Evolutionary conservation across 2,329 filamentous ascomycete genomes (phyloP), one percentile per base, ranked within the genome.

Genomic region (Lasiodiplodia theobromae): DNA sequence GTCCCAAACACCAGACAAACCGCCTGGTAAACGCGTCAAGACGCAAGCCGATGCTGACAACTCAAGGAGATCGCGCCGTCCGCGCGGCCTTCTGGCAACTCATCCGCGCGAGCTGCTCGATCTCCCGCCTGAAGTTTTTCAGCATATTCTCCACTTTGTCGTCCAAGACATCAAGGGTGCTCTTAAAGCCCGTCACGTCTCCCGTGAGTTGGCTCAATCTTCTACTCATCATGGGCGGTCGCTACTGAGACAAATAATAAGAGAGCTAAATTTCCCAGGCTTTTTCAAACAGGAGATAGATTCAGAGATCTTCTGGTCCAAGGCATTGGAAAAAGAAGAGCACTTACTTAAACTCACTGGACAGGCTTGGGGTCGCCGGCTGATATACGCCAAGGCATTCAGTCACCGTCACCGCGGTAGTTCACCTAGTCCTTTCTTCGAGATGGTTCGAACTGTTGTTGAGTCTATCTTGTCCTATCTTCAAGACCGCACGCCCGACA

Each of bases 61-160:
- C 7, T 12, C 12, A 12, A n/a, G n/a, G 5, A 28, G 10, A 31
- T 28, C 23, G 23, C 51, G 14, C 16, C 21, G 49, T 52, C n/a
- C 16, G 4, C 21, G 49, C 6, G 12, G 49, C 6, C 21, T 52
- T 23, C 49, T 8, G 8, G n/a, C 49, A 12, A 11, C n/a, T 28
- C 25, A 31, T 40, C 56, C 37, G 7, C 6, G 0, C 3, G 21
- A 31, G 10, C 18, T 62, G 12, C 16, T 40, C 2, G 57, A 62
- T 31, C 51, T 56, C 2, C 51, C 63, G 4, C 51, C 38, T 3
- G 63, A 66, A 23, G 18, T 66, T 2, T 66, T 56, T 38, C 51
- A 56, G 23, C 16, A 18, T 4, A 49, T 56, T 37, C n/a, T 56
- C 14, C 21, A 11, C 34, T 23, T 12, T 11, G 1, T 66, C 2